Evolutionary conservation across 495 filamentous ascomycete species (phyloP), one percentile per base, ranked within the genome.

Genomic region (Penicillium pancosmium): DNA sequence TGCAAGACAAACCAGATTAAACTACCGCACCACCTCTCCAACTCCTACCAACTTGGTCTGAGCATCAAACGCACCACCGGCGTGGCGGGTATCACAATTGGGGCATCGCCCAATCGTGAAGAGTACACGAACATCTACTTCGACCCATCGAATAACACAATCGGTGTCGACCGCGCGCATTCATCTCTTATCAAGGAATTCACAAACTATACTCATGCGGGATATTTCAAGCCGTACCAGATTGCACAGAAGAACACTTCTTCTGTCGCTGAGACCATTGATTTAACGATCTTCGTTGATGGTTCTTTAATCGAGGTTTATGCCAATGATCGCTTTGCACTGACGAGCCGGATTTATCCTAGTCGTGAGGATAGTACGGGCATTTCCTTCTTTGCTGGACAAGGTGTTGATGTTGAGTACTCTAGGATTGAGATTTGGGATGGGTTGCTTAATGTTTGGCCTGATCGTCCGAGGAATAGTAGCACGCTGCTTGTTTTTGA

Each of bases 351-450:
- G 3, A 65, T 61, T n/a, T 65, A 65, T 52, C 62, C 62, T 13
- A 65, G 62, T 34, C 54, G 54, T 3, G 54, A 80, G 61, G 61
- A 60, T 54, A 63, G 61, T 40, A 56, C 36, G 2, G 61, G 56
- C 2, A 16, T 59, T 12, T 15, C 53, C 10, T 38, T 63, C 13
- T 63, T 53, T n/a, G 27, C 31, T 4, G 61, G 18, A 2, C 47
- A 57, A 0, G 52, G 50, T 9, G 56, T 38, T 16, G 12, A 63
- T 21, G 53, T 60, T 18, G 43, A 53, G 19, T 63, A 56, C 12
- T 56, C 52, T 1, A 33, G 50, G 13, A 9, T 63, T 6, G 61
- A 63, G 25, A 44, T 63, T 41, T 63, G 61, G 61, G 61, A 63
- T 56, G 61, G 61, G 11, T 18, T 63, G 53, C 43, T 59, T 12